These are phyloP conservation scores for Tanacetum coccineum DNA, from an alignment of 129 eudicot genomes.

Conservation along the genomic window DNA sequence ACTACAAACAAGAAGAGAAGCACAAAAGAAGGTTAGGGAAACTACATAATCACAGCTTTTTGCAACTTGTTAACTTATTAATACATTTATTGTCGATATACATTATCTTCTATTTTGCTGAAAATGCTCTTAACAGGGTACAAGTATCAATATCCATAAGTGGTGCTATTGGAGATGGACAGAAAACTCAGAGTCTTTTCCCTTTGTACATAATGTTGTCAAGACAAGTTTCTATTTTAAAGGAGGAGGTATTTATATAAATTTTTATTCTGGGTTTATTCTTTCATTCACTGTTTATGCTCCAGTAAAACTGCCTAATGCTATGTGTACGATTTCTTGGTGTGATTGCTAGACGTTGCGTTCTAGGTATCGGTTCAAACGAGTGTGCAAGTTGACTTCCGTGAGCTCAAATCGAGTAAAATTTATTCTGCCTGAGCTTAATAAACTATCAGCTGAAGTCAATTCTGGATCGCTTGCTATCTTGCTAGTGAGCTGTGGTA, in stretches of 20 bases:
- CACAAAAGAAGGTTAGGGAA: slow-evolving; percentile 56
- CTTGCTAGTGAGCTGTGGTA: slow-evolving; percentile 89
- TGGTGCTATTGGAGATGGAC: slow-evolving; percentile 43
- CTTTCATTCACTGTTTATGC: not conserved
- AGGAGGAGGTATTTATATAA: slow-evolving; percentile 24
- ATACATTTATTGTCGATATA: slow-evolving; percentile 4
- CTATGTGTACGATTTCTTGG: slow-evolving; percentile 10
- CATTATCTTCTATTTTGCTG: not conserved
- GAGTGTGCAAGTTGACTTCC: slow-evolving; percentile 45
- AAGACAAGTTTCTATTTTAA: no score
- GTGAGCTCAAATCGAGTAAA: slow-evolving; percentile 37
- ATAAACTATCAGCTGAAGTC: slow-evolving; percentile 54
- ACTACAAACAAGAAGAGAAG: slow-evolving; percentile 72
- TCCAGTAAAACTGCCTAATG: slow-evolving; percentile 26
- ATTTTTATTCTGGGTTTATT: not conserved
- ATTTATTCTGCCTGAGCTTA: slow-evolving; percentile 81
- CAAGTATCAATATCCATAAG: slow-evolving; percentile 63
- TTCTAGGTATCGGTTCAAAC: slow-evolving; percentile 65
- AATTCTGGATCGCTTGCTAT: slow-evolving; percentile 56
- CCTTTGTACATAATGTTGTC: slow-evolving; percentile 80
- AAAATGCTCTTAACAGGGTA: slow-evolving; percentile 41
- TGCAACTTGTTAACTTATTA: slow-evolving; percentile 1
- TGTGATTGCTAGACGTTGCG: slow-evolving; percentile 33
- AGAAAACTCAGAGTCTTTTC: slow-evolving; percentile 42
- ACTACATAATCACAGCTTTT: slow-evolving; percentile 8